phyloP scores from a whole-genome alignment of 2,329 filamentous ascomycete genomes.

The Nothophoma quercina region DNA sequence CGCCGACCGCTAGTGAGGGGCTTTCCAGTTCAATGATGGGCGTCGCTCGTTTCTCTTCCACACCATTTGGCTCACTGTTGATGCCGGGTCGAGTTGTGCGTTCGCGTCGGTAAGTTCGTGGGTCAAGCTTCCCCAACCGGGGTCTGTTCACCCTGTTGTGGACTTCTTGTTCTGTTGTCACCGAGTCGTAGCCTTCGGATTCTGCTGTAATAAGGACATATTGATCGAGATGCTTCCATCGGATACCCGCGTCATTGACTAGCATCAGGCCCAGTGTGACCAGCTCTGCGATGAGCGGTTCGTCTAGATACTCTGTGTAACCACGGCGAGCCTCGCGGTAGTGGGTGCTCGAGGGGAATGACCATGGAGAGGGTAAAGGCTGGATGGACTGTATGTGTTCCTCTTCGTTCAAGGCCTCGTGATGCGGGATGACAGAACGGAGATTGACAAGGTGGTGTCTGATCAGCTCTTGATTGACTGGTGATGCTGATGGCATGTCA shows the following conservation, averaged over 20 bases:
- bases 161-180: neutral
- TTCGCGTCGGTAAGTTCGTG: neutral
- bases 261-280: neutral
- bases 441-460: neutral
- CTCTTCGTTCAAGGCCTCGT: neutral
- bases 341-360: neutral
- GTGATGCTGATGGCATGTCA: no score
- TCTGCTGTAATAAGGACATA: neutral
- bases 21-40: neutral
- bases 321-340: conserved; percentile 2
- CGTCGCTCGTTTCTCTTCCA: neutral
- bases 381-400: neutral
- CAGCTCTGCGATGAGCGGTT: neutral
- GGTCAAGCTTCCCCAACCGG: neutral
- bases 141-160: neutral
- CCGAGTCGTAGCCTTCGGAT: no score
- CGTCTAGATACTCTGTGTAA: neutral
- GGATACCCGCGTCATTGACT: neutral
- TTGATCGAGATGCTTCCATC: conserved; percentile 4
- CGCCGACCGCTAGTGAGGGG: neutral
- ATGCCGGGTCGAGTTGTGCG: neutral
- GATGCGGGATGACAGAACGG: neutral
- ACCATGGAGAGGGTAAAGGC: neutral
- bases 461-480: neutral
- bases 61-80: neutral